These are phyloP conservation scores for Cotoneaster glaucophyllus DNA, from an alignment of 306 rosid species.

Conservation along the genomic window DNA sequence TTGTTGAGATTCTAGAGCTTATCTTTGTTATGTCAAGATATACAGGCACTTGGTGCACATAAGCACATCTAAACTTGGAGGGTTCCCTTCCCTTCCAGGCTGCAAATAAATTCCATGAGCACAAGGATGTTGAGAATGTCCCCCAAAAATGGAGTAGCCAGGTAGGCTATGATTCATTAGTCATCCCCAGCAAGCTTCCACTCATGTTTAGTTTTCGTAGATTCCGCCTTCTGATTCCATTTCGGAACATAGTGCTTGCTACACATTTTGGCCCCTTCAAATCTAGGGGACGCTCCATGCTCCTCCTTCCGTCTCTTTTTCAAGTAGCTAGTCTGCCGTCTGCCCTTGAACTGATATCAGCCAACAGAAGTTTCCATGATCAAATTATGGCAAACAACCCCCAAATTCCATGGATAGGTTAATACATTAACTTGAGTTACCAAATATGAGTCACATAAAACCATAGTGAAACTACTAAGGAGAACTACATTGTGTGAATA, in stretches of 20 bases:
- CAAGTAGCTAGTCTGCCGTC: slow-evolving; percentile 60
- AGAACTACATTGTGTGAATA: neutral
- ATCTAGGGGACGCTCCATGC: slow-evolving; percentile 15
- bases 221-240: slow-evolving; percentile 63
- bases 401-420: neutral
- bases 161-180: slow-evolving; percentile 13
- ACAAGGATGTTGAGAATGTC: neutral
- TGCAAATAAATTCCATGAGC: neutral
- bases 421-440: neutral
- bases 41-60: neutral
- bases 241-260: slow-evolving; percentile 64
- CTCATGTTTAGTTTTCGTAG: slow-evolving; percentile 39
- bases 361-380: slow-evolving; percentile 12
- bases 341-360: slow-evolving; percentile 63
- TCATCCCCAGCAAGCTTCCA: slow-evolving; percentile 28
- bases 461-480: neutral
- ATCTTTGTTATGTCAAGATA: neutral
- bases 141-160: slow-evolving; percentile 28
- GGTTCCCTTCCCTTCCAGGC: neutral
- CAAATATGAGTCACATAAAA: neutral
- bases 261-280: slow-evolving; percentile 28
- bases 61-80: neutral
- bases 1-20: neutral
- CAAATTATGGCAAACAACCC: slow-evolving; percentile 11
- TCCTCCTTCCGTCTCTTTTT: slow-evolving; percentile 42